Base-by-base conservation (phyloP, 805 yeast species). In the Peterozyma toletana region DNA sequence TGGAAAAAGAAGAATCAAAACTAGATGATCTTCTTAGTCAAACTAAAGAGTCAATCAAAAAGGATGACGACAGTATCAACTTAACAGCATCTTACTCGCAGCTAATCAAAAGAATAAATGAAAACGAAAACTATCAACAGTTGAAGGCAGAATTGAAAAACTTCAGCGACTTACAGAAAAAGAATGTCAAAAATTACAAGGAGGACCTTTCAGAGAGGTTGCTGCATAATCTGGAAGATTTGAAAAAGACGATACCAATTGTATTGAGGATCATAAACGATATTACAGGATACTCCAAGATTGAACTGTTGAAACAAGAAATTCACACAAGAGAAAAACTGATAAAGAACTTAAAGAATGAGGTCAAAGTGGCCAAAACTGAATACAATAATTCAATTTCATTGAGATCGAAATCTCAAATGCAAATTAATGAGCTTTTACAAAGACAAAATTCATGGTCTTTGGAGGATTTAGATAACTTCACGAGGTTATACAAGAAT, bases 381-480 rank as follows among this genome's bases (percentile, higher is more conserved):
- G 54, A 54, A 3, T 83, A 86, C 57, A 63, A 75, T 3, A 68
- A 68, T 10, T 88, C 95, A 0, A 76, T 87, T 15, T 74, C 75
- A 15, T 61, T 65, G 35, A 71, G 96, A 48, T 71, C 86, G 0
- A 63, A 64, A 11, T 81, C 91, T 33, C 99, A 95, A 57, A 75
- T 80, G 43, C 89, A 87, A 52, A 81, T 93, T 42, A 93, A 90
- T 58, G 96, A 89, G 54, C 66, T 93, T 14, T 64, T 93, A 34
- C 91, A 91, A 51, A 67, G 97, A 40, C 90, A 93, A 52, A 81
- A 83, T 52, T 70, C 75, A 17, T 93, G 99, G 99, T 60, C 75
- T 2, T 68, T 90, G 0, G 53, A 53, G 3, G 99, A 93, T 60
- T 68, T 93, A 40, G 96, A 90, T 53, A 63, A 83, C 42, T 93